These are phyloP conservation scores for Fusarium sp. DNA, from an alignment of 2,329 filamentous ascomycete species.

Conservation along the genomic window DNA sequence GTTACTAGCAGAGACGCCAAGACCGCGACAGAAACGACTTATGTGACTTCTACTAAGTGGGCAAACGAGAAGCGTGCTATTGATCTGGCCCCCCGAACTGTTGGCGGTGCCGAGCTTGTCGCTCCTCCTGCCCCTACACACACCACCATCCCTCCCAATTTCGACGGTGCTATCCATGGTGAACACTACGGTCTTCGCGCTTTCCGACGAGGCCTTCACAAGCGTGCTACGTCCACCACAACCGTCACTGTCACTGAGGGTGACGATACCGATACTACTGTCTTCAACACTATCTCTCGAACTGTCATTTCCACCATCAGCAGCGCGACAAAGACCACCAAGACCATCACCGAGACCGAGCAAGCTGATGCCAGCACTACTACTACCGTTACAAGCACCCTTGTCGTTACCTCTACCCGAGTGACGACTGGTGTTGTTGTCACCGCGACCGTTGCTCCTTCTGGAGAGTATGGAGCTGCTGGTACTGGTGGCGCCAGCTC, in stretches of 20 bases:
- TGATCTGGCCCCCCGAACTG: slow-evolving; percentile 48
- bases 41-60: slow-evolving; percentile 52
- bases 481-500: slow-evolving; percentile 28
- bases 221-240: slow-evolving; percentile 53
- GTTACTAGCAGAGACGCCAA: slow-evolving; percentile 54
- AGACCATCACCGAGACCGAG: slow-evolving; percentile 52
- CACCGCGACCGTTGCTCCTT: slow-evolving; percentile 48
- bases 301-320: slow-evolving; percentile 53
- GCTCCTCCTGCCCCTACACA: slow-evolving; percentile 38
- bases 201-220: slow-evolving; percentile 47
- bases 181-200: slow-evolving; percentile 37
- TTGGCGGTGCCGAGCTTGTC: slow-evolving; percentile 34
- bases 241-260: slow-evolving; percentile 52
- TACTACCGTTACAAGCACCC: slow-evolving; percentile 55
- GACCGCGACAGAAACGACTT: slow-evolving; percentile 55
- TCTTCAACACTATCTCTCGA: slow-evolving; percentile 50
- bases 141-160: slow-evolving; percentile 33
- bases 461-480: slow-evolving; percentile 44
- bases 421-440: slow-evolving; percentile 51
- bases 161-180: slow-evolving; percentile 18
- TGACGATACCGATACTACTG: slow-evolving; percentile 42
- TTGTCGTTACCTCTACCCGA: slow-evolving; percentile 53
- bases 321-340: slow-evolving; percentile 48
- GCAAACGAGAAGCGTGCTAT: slow-evolving; percentile 53
- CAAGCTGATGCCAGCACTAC: slow-evolving; percentile 56